Evolutionary conservation across 2,329 filamentous ascomycete genomes (phyloP).

Genomic region (Fusarium gaditjirri): DNA sequence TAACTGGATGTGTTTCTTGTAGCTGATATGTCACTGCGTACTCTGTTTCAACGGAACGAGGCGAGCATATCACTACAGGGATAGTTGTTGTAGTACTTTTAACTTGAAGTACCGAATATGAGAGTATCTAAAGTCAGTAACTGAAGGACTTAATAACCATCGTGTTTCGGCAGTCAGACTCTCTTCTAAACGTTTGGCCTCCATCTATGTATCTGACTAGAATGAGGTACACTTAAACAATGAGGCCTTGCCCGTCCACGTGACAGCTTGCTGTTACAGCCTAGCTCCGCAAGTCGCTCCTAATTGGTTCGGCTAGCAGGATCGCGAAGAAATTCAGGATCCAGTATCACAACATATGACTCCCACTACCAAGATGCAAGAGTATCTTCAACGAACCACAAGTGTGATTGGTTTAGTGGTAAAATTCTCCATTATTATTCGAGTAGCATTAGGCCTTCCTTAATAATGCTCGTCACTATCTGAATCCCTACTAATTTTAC

Average conservation of each 20-base stretch:
- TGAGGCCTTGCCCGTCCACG: neutral
- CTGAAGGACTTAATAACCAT: accelerated
- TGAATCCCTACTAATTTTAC: no score
- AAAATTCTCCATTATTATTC: constrained; percentile 31
- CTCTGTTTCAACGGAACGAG: neutral
- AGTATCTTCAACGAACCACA: neutral
- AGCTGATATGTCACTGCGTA: neutral
- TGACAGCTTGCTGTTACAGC: neutral
- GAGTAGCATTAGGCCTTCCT: no score
- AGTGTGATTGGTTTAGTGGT: constrained; percentile 35
- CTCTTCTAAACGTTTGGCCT: accelerated
- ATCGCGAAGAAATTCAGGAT: no score
- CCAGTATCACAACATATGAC: neutral
- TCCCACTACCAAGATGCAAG: neutral
- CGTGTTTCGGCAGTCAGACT: accelerated
- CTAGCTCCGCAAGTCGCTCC: neutral
- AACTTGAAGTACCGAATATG: accelerated
- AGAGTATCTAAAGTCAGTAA: neutral
- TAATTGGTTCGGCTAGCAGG: neutral
- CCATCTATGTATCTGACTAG: neutral
- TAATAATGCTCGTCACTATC: no score
- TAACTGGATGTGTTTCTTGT: neutral
- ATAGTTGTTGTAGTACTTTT: accelerated
- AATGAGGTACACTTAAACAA: no score
- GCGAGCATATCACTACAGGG: neutral